Evolutionary conservation across 2,329 filamentous ascomycete genomes (phyloP).

Genomic region (Cladosporium sp.): DNA sequence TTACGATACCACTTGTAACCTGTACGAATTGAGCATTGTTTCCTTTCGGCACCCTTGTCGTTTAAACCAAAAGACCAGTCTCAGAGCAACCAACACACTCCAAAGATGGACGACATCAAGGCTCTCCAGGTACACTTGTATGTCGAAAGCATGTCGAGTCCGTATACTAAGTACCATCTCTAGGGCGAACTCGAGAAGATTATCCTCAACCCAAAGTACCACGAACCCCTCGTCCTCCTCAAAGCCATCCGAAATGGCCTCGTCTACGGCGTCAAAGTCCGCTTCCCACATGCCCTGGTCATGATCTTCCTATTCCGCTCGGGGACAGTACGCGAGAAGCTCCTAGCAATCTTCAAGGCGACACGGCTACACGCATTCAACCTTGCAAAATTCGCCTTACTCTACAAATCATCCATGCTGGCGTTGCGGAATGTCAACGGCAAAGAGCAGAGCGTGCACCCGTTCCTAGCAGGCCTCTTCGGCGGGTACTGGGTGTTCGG

Average conservation of each 20-base stretch:
- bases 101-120: slow-evolving; percentile 18
- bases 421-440: slow-evolving; percentile 59
- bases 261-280: slow-evolving; percentile 95
- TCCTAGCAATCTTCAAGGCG: slow-evolving; percentile 74
- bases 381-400: slow-evolving; percentile 82
- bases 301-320: slow-evolving; percentile 98
- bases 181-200: slow-evolving; percentile 62
- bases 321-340: slow-evolving; percentile 77
- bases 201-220: slow-evolving; percentile 79
- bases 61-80: background rate
- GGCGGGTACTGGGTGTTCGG: slow-evolving; percentile 96
- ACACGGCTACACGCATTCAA: slow-evolving; percentile 90
- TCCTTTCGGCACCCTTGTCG: background rate
- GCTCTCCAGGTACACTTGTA: slow-evolving; percentile 3
- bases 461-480: slow-evolving; percentile 80
- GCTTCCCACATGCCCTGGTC: slow-evolving; percentile 95
- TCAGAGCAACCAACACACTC: background rate
- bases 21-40: background rate
- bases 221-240: slow-evolving; percentile 78
- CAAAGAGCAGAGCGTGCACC: slow-evolving; percentile 72
- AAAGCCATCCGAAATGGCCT: slow-evolving; percentile 96
- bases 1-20: background rate
- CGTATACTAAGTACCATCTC: background rate
- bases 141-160: background rate
- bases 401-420: slow-evolving; percentile 85